Evolutionary conservation across 2,329 filamentous ascomycete genomes (phyloP).

Genomic region (Aulographum hederae): DNA sequence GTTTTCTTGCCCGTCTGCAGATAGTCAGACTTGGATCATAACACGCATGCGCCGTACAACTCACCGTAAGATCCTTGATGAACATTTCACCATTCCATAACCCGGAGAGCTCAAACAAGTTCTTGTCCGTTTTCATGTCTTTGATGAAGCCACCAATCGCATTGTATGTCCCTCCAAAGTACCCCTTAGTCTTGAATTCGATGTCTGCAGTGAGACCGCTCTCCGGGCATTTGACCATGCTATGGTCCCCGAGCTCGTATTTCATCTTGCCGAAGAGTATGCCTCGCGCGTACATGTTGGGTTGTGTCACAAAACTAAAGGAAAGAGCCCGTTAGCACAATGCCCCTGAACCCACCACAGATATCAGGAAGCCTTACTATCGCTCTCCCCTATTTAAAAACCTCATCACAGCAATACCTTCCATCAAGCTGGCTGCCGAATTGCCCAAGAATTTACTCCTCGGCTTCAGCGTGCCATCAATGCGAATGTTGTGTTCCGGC

Average conservation of each 20-base stretch:
- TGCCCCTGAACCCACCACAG: conserved; percentile 7
- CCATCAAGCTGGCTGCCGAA: conserved; percentile 95
- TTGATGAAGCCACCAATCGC: conserved; percentile 85
- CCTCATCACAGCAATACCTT: conserved; percentile 75
- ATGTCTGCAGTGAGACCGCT: conserved; percentile 73
- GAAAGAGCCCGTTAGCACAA: no score
- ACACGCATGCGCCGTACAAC: conserved; percentile 9
- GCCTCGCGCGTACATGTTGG: conserved; percentile 96
- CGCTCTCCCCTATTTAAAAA: conserved; percentile 72
- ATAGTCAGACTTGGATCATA: conserved; percentile 1
- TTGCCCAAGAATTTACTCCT: conserved; percentile 92
- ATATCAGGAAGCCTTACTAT: conserved; percentile 46
- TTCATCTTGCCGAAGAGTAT: conserved; percentile 99
- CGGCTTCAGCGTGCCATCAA: conserved; percentile 89
- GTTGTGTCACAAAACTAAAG: conserved; percentile 71
- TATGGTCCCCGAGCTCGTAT: conserved; percentile 94
- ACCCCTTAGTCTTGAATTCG: conserved; percentile 97
- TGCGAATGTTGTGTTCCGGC: conserved; percentile 79
- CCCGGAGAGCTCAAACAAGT: conserved; percentile 80
- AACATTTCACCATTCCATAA: conserved; percentile 92
- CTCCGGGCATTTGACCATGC: conserved; percentile 80
- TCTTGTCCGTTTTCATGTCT: conserved; percentile 69
- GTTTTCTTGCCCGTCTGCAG: conserved; percentile 70
- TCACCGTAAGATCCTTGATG: conserved; percentile 63
- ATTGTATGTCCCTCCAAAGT: conserved; percentile 92